Conservation (phyloP, 768 basidiomycete genomes). For the Mycena floridula region DNA sequence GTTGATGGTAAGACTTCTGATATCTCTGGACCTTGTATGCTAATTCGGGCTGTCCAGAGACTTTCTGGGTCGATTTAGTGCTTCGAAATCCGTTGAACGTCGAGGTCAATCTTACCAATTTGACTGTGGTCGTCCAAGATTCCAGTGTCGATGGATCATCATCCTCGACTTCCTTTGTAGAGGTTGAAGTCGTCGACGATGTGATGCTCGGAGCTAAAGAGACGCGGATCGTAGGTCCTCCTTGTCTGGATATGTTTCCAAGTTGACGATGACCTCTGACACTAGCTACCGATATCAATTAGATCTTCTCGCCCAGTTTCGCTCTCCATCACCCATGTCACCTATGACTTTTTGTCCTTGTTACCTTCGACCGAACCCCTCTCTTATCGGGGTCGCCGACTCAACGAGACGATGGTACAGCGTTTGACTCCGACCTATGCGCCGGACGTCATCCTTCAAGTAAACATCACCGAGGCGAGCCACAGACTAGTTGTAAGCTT, state of each 20-base stretch:
- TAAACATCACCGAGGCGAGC: slow-evolving; percentile 57
- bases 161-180: slow-evolving; percentile 33
- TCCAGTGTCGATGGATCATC: slow-evolving; percentile 21
- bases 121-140: slow-evolving; percentile 51
- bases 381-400: slow-evolving; percentile 61
- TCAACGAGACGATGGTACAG: slow-evolving; percentile 72
- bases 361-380: slow-evolving; percentile 65
- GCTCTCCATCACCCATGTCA: slow-evolving; percentile 50
- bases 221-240: slow-evolving; percentile 48
- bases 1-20: slow-evolving; percentile 47
- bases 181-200: slow-evolving; percentile 57
- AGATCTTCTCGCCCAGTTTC: slow-evolving; percentile 44
- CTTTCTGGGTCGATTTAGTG: slow-evolving; percentile 70
- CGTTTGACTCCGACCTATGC: slow-evolving; percentile 66
- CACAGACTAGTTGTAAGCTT: slow-evolving; percentile 59
- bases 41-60: slow-evolving; percentile 23
- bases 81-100: slow-evolving; percentile 69
- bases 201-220: slow-evolving; percentile 59
- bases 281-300: slow-evolving; percentile 58
- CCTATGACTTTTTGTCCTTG: slow-evolving; percentile 69
- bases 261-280: background rate
- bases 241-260: background rate
- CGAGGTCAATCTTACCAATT: slow-evolving; percentile 60
- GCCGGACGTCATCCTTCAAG: slow-evolving; percentile 52
- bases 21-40: slow-evolving; percentile 1